phyloP scores from a whole-genome alignment of 2,329 filamentous ascomycete species.

The Fusarium sarcochroum region DNA sequence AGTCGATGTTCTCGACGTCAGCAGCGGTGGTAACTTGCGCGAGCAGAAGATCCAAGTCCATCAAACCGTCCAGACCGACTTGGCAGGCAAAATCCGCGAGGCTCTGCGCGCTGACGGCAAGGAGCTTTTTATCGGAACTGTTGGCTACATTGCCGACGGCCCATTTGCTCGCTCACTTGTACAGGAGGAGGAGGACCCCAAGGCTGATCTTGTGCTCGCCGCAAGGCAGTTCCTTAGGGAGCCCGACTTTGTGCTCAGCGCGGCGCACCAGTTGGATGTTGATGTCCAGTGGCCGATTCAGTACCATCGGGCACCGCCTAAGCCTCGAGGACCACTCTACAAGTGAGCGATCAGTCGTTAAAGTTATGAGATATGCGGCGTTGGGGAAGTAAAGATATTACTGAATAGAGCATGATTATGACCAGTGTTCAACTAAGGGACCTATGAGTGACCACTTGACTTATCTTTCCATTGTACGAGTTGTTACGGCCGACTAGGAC shows the following conservation, averaged over 20 bases:
- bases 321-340: constrained; percentile 10
- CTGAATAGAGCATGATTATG: constrained; percentile 1
- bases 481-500: too few species aligned
- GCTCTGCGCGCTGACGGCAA: constrained; percentile 66
- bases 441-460: background rate
- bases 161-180: constrained; percentile 73
- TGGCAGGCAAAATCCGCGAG: constrained; percentile 79
- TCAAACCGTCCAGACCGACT: constrained; percentile 80
- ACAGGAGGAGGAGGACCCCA: constrained; percentile 62
- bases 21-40: constrained; percentile 78
- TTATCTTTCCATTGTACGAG: background rate
- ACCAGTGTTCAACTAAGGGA: background rate
- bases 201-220: constrained; percentile 79
- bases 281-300: constrained; percentile 81
- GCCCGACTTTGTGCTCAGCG: constrained; percentile 81
- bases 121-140: constrained; percentile 76
- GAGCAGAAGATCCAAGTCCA: constrained; percentile 72
- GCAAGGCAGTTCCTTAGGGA: constrained; percentile 86
- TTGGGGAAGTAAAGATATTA: constrained; percentile 5
- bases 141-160: constrained; percentile 80
- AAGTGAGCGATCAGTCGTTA: background rate
- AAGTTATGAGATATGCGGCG: background rate
- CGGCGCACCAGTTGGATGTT: constrained; percentile 79
- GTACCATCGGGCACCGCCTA: constrained; percentile 54
- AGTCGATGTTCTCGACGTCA: constrained; percentile 87